A percentile compares a stretch with the other conserved stretches of the same genome.
These are phyloP conservation scores for Tuber magnatum DNA, from an alignment of 495 filamentous ascomycete species.

Conservation along the genomic window DNA sequence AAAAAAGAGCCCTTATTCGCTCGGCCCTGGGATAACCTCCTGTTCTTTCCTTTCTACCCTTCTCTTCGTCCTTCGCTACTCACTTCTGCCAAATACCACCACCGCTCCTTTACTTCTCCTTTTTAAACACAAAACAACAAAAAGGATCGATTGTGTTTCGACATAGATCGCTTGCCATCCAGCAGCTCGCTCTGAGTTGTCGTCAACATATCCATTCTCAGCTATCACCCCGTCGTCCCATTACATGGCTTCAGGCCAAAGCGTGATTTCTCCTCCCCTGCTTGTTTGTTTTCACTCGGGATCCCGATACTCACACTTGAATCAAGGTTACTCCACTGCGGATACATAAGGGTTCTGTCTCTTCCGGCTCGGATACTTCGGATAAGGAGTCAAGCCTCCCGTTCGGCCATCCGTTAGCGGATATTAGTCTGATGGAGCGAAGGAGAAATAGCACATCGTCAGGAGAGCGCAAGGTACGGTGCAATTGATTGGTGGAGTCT, in stretches of 20 bases:
- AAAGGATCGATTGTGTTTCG: neutral
- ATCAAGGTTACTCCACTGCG: conserved; percentile 52
- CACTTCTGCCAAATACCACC: neutral
- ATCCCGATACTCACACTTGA: conserved; percentile 24
- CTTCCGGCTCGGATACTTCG: conserved; percentile 43
- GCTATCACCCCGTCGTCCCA: conserved; percentile 5
- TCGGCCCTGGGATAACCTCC: conserved; percentile 31
- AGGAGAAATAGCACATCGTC: conserved; percentile 65
- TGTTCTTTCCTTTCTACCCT: conserved; percentile 10
- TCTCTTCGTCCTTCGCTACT: conserved; percentile 18
- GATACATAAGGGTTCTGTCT: conserved; percentile 51
- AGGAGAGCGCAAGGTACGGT: conserved; percentile 39
- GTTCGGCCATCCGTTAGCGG: conserved; percentile 51
- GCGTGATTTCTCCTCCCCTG: conserved; percentile 17
- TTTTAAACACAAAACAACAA: conserved; percentile 1
- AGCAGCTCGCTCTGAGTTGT: conserved; percentile 2
- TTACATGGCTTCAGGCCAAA: conserved; percentile 31
- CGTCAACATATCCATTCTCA: conserved; percentile 11
- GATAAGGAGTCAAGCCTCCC: conserved; percentile 43
- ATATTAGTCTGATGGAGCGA: conserved; percentile 53
- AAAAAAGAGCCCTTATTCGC: conserved; percentile 30
- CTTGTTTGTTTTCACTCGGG: conserved; percentile 8
- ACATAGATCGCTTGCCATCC: neutral
- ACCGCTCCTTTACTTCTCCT: neutral
- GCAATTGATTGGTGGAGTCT: neutral